Conservation (phyloP, 257 asterid species). For the Leonotis leonurus region DNA sequence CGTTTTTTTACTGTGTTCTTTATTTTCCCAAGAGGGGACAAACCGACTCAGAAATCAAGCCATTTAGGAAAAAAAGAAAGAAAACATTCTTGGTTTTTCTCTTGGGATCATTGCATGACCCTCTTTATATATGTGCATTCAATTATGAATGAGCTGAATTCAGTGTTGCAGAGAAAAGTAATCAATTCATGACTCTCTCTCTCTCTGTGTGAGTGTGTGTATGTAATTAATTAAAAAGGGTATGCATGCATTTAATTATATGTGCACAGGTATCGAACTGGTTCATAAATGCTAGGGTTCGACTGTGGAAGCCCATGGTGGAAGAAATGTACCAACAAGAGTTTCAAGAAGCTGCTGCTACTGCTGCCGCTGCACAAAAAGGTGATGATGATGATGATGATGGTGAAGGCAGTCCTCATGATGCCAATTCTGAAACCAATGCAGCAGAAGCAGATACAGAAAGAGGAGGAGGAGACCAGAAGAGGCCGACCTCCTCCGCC, state of each 20-base stretch:
- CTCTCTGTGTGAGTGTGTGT: too few relatives aligned
- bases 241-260: too few relatives aligned
- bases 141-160: conserved; percentile 9
- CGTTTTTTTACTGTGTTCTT: too few relatives aligned
- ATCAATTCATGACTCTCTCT: too few relatives aligned
- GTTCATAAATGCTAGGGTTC: conserved; percentile 95
- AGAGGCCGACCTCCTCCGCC: too few relatives aligned
- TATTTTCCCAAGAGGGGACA: too few relatives aligned
- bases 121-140: conserved; percentile 13
- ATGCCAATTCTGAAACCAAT: conserved; percentile 23
- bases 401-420: background rate
- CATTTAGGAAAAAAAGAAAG: background rate
- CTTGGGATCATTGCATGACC: background rate
- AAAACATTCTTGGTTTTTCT: background rate
- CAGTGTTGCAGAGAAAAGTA: conserved; percentile 9
- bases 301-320: conserved; percentile 89
- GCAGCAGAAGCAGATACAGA: too few relatives aligned
- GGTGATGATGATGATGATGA: conserved; percentile 14
- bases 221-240: too few relatives aligned
- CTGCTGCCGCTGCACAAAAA: too few relatives aligned
- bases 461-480: too few relatives aligned
- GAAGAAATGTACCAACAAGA: conserved; percentile 81
- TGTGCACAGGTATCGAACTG: conserved; percentile 69
- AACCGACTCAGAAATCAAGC: background rate
- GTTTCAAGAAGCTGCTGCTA: conserved; percentile 26